phyloP scores from a whole-genome alignment of 352 stramenopile genomes.

The Phytophthora sansomeana region DNA sequence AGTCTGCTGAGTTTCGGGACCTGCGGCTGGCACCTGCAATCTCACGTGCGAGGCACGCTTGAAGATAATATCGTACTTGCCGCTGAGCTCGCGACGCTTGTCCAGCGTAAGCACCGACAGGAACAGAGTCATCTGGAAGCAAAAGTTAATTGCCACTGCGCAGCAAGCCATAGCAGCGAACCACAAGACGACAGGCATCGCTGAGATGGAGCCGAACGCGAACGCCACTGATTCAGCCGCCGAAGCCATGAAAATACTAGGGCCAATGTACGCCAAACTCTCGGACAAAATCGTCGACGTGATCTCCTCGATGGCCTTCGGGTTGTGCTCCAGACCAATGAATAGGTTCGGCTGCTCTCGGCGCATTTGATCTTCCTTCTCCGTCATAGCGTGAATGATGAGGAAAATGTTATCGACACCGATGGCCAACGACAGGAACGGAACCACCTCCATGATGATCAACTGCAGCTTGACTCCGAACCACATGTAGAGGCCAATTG shows the following conservation, averaged over 20 bases:
- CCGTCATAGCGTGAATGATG: constrained; percentile 61
- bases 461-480: constrained; percentile 66
- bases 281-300: constrained; percentile 48
- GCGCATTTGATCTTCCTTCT: constrained; percentile 53
- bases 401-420: constrained; percentile 81
- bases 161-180: constrained; percentile 70
- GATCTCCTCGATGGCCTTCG: constrained; percentile 50
- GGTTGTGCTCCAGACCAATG: constrained; percentile 48
- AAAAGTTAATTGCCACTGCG: constrained; percentile 68
- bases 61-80: constrained; percentile 64
- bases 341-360: constrained; percentile 49
- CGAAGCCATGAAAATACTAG: constrained; percentile 75
- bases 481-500: constrained; percentile 74
- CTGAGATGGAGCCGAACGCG: constrained; percentile 63
- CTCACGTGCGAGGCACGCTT: constrained; percentile 29
- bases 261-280: constrained; percentile 58
- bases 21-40: constrained; percentile 14
- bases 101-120: constrained; percentile 69
- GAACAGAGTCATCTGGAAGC: constrained; percentile 70
- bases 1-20: constrained; percentile 28
- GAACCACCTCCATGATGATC: constrained; percentile 78
- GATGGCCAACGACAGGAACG: constrained; percentile 72
- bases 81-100: constrained; percentile 65
- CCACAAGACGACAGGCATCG: constrained; percentile 73
- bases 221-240: constrained; percentile 62